Evolutionary conservation across 345 rosid species (phyloP), one percentile per base, ranked within the genome.

Genomic region (Diplotaxis tenuifolia): DNA sequence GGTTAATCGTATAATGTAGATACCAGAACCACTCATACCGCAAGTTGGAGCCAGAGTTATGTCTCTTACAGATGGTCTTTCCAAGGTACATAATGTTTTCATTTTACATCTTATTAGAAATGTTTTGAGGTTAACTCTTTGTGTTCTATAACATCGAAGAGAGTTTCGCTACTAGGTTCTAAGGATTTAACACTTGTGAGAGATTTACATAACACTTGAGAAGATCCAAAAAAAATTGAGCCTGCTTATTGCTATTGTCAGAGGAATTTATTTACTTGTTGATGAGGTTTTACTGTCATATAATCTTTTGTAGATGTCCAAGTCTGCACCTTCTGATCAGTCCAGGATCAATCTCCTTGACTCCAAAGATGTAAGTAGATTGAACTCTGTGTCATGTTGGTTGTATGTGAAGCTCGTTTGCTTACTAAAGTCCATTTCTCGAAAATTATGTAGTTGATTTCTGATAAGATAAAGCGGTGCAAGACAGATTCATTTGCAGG

Each of bases 301-400:
- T 38, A 75, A 85, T 81, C 62, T 72, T n/a, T 38, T 83, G 53
- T 80, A 93, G 98, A 93, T 91, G 98, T 93, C 96, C 31, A 93
- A 93, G 84, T 93, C 98, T 78, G 90, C 91, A 65, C 87, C 91
- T 69, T 89, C 96, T 52, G 98, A 93, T 78, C 96, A 84, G 83
- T 91, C 98, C 36, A 81, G 96, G 72, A 91, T 91, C 83, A 91
- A 93, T 84, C 96, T 93, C 71, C 97, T 93, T 42, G 98, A 93
- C 84, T 78, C 96, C 36, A 93, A 89, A 81, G 94, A 89, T 80
- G 97, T 93, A 79, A 86, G 98, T 77, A 57, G 21, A 53, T 52
- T 82, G 59, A 34, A 53, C 58, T 53, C 28, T 34, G 53, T 32
- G 62, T 64, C 67, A 49, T 66, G 62, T 50, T 67, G 18, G 20